Base-by-base conservation (phyloP, 345 rosid species). In the Rhizophora mangle region DNA sequence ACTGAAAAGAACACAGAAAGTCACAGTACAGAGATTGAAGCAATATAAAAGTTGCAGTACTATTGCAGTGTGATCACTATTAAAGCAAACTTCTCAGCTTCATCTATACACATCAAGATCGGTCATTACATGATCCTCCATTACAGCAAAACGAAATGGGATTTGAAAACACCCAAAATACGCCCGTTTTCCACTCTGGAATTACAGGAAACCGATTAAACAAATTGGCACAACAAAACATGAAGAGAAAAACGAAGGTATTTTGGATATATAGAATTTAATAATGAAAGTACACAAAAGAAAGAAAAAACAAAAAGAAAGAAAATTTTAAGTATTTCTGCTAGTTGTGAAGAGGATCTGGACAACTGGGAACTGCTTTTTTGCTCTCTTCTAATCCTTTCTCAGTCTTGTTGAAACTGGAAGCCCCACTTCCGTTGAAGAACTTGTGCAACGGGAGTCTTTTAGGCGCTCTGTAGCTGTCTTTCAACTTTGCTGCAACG, bases 321-420 rank as follows among this genome's bases (percentile, higher is more conserved):
- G 64, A 9, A 27, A 62, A n/a, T 58, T 73, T 69, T 37, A 53
- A 70, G 43, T 62, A 67, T 53, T 67, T 79, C 47, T 58, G 67
- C 90, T 91, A 87, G 88, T 91, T 91, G 78, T 91, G 97, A 76
- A 91, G 87, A 82, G 95, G 97, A 84, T 91, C 92, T 78, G 95
- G 92, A 81, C 95, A 87, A 70, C 92, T 91, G 82, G 92, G 90
- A 30, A 91, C 92, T 62, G 65, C 81, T 85, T 94, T 78, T 81
- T 91, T 85, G 80, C 63, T 81, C 8, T 85, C 87, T 60, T 81
- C 75, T 59, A 83, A 68, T 64, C 85, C 90, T 63, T 79, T 75
- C 29, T 56, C 69, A 5, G 77, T 72, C 69, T 30, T 67, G 77
- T 78, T 78, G 79, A 66, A 69, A 64, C 72, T 62, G 52, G 72